A percentile compares a stretch with the other conserved stretches of the same genome.
Evolutionary conservation across 371 early-diverging fungal genomes (phyloP).

Genomic region (Rhizopus sp.): DNA sequence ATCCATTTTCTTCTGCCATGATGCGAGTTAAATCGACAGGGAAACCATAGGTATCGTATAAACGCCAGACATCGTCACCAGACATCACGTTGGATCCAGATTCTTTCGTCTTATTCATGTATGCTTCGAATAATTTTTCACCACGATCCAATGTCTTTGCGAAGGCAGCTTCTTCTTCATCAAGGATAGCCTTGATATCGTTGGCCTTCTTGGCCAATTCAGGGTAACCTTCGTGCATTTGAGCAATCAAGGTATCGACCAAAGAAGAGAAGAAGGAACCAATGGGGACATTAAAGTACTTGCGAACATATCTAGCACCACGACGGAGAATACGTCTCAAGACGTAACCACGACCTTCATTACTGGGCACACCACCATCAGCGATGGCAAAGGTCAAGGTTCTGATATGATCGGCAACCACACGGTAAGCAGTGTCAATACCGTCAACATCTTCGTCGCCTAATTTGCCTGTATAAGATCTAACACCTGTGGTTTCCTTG

Average conservation of each 20-base stretch:
- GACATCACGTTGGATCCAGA: conserved; percentile 63
- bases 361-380: conserved; percentile 96
- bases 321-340: conserved; percentile 98
- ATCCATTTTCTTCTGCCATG: conserved; percentile 97
- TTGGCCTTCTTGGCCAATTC: conserved; percentile 77
- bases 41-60: conserved; percentile 99
- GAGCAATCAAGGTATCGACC: conserved; percentile 81
- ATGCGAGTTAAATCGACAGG: conserved; percentile 98
- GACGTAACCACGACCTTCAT: conserved; percentile 99
- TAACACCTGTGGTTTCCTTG: conserved; percentile 83
- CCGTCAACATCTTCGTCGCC: conserved; percentile 94
- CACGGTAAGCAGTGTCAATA: conserved; percentile 98
- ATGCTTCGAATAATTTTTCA: conserved; percentile 90
- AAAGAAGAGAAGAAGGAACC: conserved; percentile 92
- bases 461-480: conserved; percentile 83
- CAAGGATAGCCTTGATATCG: conserved; percentile 89
- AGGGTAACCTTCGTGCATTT: conserved; percentile 90
- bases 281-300: conserved; percentile 88
- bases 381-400: conserved; percentile 98
- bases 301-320: conserved; percentile 95
- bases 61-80: conserved; percentile 95
- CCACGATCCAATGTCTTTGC: conserved; percentile 98
- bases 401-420: conserved; percentile 98
- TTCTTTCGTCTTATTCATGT: conserved; percentile 72
- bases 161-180: conserved; percentile 97